These are phyloP conservation scores for Glonium stellatum DNA, from an alignment of 495 filamentous ascomycete genomes.

Conservation along the genomic window DNA sequence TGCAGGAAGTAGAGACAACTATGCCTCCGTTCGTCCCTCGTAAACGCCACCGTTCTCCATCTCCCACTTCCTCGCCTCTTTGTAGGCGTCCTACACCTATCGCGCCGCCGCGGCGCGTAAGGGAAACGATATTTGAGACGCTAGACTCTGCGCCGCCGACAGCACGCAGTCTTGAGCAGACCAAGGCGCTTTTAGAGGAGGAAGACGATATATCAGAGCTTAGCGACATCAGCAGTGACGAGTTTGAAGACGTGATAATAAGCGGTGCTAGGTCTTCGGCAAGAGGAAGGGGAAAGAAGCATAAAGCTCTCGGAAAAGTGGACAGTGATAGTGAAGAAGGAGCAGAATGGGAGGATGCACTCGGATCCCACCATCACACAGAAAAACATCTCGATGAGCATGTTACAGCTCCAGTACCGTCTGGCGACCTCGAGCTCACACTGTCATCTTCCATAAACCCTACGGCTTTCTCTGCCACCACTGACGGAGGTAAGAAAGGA, in stretches of 20 bases:
- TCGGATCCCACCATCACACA: slow-evolving; percentile 29
- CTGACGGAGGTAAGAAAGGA: slow-evolving; percentile 62
- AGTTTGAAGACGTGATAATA: slow-evolving; percentile 56
- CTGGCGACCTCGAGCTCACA: slow-evolving; percentile 68
- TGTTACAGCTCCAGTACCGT: slow-evolving; percentile 15
- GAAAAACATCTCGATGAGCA: slow-evolving; percentile 21
- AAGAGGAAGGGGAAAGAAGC: slow-evolving; percentile 2
- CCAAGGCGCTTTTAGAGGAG: slow-evolving; percentile 41
- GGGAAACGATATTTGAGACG: slow-evolving; percentile 51
- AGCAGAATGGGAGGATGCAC: slow-evolving; percentile 83
- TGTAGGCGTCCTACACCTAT: slow-evolving; percentile 16
- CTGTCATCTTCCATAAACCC: slow-evolving; percentile 33
- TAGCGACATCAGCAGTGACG: slow-evolving; percentile 51
- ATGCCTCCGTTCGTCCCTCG: slow-evolving; percentile 34
- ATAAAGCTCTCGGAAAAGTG: not conserved
- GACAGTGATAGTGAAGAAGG: slow-evolving; percentile 58
- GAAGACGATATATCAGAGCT: slow-evolving; percentile 56
- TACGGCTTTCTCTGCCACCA: slow-evolving; percentile 46
- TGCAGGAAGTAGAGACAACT: too few relatives aligned
- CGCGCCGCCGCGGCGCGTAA: slow-evolving; percentile 1
- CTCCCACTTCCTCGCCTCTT: slow-evolving; percentile 21
- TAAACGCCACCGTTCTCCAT: slow-evolving; percentile 31
- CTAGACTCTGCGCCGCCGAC: slow-evolving; percentile 50
- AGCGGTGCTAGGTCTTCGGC: slow-evolving; percentile 4
- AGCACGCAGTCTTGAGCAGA: slow-evolving; percentile 45